Percentiles rank a stretch among this genome's conserved stretches.
These are phyloP conservation scores for Drechslerella dactyloides DNA, from an alignment of 2,329 filamentous ascomycete genomes.

Conservation along the genomic window DNA sequence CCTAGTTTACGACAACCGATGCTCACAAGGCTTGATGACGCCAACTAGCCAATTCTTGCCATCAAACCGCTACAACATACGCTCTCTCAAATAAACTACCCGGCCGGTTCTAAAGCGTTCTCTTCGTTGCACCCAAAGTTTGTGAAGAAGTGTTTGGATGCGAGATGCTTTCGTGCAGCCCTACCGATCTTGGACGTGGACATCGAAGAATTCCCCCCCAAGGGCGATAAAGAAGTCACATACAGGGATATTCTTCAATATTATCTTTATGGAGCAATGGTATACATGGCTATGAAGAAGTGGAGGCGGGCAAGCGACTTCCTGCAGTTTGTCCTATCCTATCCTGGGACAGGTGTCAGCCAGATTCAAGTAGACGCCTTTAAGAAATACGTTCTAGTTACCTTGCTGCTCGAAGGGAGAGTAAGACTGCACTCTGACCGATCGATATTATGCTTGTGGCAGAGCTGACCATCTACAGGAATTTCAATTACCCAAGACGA, in stretches of 20 bases:
- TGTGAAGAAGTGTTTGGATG: constrained; percentile 54
- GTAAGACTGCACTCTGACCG: constrained; percentile 57
- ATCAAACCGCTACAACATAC: constrained; percentile 55
- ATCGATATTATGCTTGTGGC: constrained; percentile 33
- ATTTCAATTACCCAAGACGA: constrained; percentile 44
- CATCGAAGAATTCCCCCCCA: constrained; percentile 54
- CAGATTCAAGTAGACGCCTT: constrained; percentile 71
- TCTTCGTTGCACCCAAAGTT: constrained; percentile 56
- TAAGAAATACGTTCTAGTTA: constrained; percentile 85
- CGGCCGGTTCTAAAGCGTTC: constrained; percentile 49
- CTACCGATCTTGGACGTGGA: constrained; percentile 54
- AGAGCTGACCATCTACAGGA: constrained; percentile 26
- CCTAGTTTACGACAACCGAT: neutral
- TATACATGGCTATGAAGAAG: constrained; percentile 56
- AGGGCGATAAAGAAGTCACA: constrained; percentile 52
- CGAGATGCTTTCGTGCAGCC: constrained; percentile 55
- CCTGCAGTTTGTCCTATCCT: constrained; percentile 54
- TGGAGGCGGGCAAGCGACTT: constrained; percentile 55
- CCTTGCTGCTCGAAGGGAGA: constrained; percentile 73
- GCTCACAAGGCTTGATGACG: constrained; percentile 13
- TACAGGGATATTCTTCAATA: constrained; percentile 55
- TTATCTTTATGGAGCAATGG: constrained; percentile 55
- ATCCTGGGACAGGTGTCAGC: constrained; percentile 53
- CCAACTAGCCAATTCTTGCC: constrained; percentile 53
- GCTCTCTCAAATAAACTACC: constrained; percentile 55